Conservation (phyloP, 352 stramenopile species). For the Albugo candida region DNA sequence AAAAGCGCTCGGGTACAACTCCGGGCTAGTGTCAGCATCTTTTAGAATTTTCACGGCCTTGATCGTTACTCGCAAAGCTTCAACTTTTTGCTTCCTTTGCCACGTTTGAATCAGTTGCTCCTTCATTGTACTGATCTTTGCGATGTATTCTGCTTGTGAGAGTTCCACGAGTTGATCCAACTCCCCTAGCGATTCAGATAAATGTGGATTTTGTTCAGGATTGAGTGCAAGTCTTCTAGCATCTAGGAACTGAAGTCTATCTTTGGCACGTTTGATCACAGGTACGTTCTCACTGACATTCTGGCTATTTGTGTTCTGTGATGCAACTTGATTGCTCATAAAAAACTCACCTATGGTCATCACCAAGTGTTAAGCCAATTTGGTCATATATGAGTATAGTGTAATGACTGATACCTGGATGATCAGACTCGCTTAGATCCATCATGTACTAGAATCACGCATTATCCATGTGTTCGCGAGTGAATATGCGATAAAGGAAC, state of each 20-base stretch:
- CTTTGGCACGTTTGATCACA: background rate
- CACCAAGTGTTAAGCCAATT: background rate
- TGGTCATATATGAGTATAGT: no score
- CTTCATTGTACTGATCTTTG: slow-evolving; percentile 62
- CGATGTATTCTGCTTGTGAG: slow-evolving; percentile 64
- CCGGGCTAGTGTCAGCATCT: slow-evolving; percentile 46
- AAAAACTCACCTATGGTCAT: background rate
- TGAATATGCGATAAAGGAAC: no score
- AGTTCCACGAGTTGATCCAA: slow-evolving; percentile 28
- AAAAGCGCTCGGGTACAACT: slow-evolving; percentile 81
- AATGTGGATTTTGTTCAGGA: slow-evolving; percentile 16
- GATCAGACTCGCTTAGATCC: no score
- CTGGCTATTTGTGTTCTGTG: slow-evolving; percentile 12
- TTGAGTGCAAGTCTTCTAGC: slow-evolving; percentile 36
- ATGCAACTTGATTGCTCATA: slow-evolving; percentile 3
- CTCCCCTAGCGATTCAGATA: background rate
- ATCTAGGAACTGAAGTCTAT: slow-evolving; percentile 37
- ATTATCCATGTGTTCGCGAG: no score
- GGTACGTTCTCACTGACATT: slow-evolving; percentile 4
- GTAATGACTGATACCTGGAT: no score
- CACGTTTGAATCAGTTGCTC: slow-evolving; percentile 42
- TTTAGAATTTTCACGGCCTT: slow-evolving; percentile 80
- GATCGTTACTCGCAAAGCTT: slow-evolving; percentile 78
- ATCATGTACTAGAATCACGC: no score
- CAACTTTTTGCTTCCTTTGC: slow-evolving; percentile 74